phyloP scores from a whole-genome alignment of 176 grass and related monocot species.

The Rhynchospora pubera region DNA sequence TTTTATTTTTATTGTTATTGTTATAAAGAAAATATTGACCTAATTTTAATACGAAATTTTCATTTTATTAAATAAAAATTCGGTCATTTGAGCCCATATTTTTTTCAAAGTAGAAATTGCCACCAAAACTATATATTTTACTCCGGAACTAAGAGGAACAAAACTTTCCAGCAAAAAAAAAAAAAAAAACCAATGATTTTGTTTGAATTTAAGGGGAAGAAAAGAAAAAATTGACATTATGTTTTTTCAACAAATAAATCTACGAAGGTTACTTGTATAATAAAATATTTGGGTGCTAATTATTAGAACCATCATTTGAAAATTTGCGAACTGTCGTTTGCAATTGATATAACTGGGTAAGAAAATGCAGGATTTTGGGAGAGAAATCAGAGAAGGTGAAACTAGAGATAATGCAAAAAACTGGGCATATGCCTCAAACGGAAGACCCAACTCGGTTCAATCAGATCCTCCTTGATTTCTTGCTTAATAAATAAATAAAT shows the following conservation, averaged over 20 bases:
- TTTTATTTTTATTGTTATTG: too few species aligned
- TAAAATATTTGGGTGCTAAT: too few species aligned
- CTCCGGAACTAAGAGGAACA: neutral
- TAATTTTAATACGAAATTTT: too few species aligned
- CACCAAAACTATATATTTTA: neutral
- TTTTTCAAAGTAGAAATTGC: neutral
- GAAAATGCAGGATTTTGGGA: slow-evolving; percentile 39
- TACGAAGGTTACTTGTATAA: too few species aligned
- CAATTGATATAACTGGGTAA: neutral
- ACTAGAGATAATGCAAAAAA: slow-evolving; percentile 53
- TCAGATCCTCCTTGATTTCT: slow-evolving; percentile 46
- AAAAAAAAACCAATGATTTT: neutral
- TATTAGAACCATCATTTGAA: too few species aligned
- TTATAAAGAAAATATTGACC: too few species aligned
- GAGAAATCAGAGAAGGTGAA: slow-evolving; percentile 34
- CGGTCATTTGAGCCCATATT: neutral
- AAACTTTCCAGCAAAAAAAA: neutral
- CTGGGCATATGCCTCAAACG: slow-evolving; percentile 57
- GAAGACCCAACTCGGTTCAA: slow-evolving; percentile 65
- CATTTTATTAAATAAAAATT: neutral
- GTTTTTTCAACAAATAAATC: too few species aligned
- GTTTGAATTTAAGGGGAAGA: too few species aligned
- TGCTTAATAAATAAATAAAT: slow-evolving; percentile 33
- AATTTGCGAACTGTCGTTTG: neutral
- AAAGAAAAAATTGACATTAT: too few species aligned